Evolutionary conservation across 2,329 filamentous ascomycete genomes (phyloP), one percentile per base, ranked within the genome.

Genomic region (Apiospora marii): DNA sequence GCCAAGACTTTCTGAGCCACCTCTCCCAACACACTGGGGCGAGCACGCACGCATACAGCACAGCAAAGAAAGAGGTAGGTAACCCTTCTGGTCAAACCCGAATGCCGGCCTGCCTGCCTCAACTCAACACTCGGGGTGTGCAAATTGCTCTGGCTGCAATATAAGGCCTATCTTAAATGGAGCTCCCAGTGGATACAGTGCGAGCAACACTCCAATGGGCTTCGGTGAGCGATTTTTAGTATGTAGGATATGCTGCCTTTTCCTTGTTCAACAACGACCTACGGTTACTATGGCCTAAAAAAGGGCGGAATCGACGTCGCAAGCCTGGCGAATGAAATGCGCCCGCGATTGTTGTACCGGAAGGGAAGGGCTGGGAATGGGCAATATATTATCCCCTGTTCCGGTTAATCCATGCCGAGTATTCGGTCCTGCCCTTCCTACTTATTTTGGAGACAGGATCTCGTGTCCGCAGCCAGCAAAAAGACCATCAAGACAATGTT

Each of bases 381-480:
- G 34, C 34, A 64, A 41, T 64, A 64, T 41, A 41, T 6, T 12
- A 30, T 30, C 58, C 58, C 58, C 58, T 41, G 58, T 64, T 37
- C 58, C 58, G 58, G 58, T 64, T 64, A 64, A 64, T 64, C 49
- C 58, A 64, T 64, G 58, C 58, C 58, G 58, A 64, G 58, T 24
- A 64, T 64, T 64, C 58, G 58, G 58, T 64, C 58, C 58, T 64
- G 58, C 58, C 58, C 30, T 64, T 41, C 30, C 53, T 64, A 61
- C 58, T 30, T 37, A 41, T 64, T 64, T 64, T n/a, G 58, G 58
- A 64, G 58, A 64, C 58, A 41, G 34, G 41, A 49, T 49, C 46
- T 49, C 22, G 46, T 41, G 34, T 64, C 58, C 58, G 58, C 41
- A 34, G 58, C 10, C 10, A 10, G n/a, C 22, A 58, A 34, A 16